Conservation (phyloP, 2,329 filamentous ascomycete species). For the Tolypocladium ophioglossoides region DNA sequence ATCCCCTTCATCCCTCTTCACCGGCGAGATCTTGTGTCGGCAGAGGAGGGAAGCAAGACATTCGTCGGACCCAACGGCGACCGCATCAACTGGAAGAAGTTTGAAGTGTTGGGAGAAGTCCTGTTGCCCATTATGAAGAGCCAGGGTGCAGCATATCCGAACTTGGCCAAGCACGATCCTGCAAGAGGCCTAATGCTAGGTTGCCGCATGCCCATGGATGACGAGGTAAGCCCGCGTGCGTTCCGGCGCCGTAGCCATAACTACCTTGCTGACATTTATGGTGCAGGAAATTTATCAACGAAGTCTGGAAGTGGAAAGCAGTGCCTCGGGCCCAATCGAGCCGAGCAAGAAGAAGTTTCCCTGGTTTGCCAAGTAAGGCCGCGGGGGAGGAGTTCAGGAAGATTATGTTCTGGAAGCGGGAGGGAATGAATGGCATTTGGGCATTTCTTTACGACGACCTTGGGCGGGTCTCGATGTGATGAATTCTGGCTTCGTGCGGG, state of each 20-base stretch:
- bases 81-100: slow-evolving; percentile 95
- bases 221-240: slow-evolving; percentile 59
- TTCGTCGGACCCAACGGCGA: slow-evolving; percentile 65
- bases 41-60: slow-evolving; percentile 85
- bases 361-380: slow-evolving; percentile 46
- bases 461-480: slow-evolving; percentile 1
- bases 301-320: slow-evolving; percentile 47
- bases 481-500: background rate
- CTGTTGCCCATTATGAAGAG: slow-evolving; percentile 85
- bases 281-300: slow-evolving; percentile 54
- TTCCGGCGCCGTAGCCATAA: background rate
- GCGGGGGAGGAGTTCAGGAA: slow-evolving; percentile 15
- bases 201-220: slow-evolving; percentile 70
- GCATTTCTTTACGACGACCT: slow-evolving; percentile 1
- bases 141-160: slow-evolving; percentile 73
- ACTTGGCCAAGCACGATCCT: slow-evolving; percentile 57
- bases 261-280: background rate
- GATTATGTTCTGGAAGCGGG: slow-evolving; percentile 1
- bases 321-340: slow-evolving; percentile 32
- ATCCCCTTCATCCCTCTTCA: slow-evolving; percentile 93
- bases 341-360: slow-evolving; percentile 53
- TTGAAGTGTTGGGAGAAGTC: slow-evolving; percentile 90
- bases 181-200: slow-evolving; percentile 70
- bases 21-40: slow-evolving; percentile 78
- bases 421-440: slow-evolving; percentile 2